Evolutionary conservation across 768 basidiomycete species (phyloP), one percentile per base, ranked within the genome.

Genomic region (Sporobolomyces phaffii): DNA sequence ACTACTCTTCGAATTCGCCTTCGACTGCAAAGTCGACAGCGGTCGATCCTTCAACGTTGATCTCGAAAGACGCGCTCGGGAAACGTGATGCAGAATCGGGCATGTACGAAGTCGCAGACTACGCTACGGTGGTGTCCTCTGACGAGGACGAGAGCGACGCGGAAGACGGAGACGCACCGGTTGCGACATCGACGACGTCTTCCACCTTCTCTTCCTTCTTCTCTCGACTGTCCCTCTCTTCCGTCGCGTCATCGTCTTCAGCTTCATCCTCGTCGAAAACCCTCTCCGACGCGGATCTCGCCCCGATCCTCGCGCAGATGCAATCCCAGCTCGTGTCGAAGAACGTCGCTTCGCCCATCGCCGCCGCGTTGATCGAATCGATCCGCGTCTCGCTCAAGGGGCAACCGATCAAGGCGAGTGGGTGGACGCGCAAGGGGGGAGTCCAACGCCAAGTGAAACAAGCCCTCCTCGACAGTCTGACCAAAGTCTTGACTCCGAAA

Each of bases 251-350:
- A n/a, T n/a, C n/a, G n/a, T n/a, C n/a, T n/a, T n/a, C n/a, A n/a
- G n/a, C n/a, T n/a, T 50, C 57, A 2, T 49, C 60, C 22, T 44
- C 91, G 0, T 85, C 86, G 29, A 93, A 91, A 78, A 81, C 86
- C 3, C 79, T 99, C 61, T 88, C 87, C 1, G 83, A 89, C 61
- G 82, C 84, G 43, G 94, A 98, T 77, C 78, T 98, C 60, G 84
- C 84, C 72, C 94, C 94, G 11, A 89, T 94, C 1, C 77, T 98
- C 49, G 87, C 87, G 56, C 89, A 86, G 22, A 98, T 98, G 92
- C 92, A 94, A 77, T 90, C 93, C 67, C 94, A 97, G 78, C 81
- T 99, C 49, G 97, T 97, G 92, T 86, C 88, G 79, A 98, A 98
- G 82, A 99, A 99, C 74, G 96, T 99, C 7, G 96, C 96, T 6